Conservation (phyloP, 805 yeast species). For the Priceomyces castillae region DNA sequence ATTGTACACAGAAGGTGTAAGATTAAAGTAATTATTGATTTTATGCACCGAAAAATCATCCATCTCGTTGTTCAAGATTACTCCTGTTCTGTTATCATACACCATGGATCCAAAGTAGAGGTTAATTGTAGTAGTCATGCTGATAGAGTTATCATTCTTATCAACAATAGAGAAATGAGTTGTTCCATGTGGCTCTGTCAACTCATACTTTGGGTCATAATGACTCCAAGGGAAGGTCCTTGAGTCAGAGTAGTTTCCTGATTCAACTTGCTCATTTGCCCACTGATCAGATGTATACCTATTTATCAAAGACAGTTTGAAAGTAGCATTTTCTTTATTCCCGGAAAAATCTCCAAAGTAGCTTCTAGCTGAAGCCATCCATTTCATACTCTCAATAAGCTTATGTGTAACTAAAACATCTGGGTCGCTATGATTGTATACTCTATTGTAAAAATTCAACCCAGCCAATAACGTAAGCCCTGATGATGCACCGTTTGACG, state of each 20-base stretch:
- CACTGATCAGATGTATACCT: constrained; percentile 54
- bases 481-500: constrained; percentile 70
- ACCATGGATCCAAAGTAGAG: constrained; percentile 78
- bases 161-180: constrained; percentile 85
- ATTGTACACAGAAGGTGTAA: constrained; percentile 79
- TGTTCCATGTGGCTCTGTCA: constrained; percentile 85
- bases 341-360: constrained; percentile 66
- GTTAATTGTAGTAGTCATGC: constrained; percentile 87
- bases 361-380: constrained; percentile 87
- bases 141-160: constrained; percentile 68
- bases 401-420: constrained; percentile 53
- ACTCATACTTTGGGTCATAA: constrained; percentile 76
- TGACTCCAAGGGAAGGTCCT: constrained; percentile 65
- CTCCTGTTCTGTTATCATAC: constrained; percentile 78
- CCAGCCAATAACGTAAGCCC: constrained; percentile 84
- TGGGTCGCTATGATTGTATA: constrained; percentile 16
- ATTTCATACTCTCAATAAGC: constrained; percentile 83
- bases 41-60: constrained; percentile 85
- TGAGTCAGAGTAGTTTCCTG: constrained; percentile 49
- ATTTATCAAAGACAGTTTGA: constrained; percentile 26
- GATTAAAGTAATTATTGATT: constrained; percentile 69
- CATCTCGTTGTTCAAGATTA: constrained; percentile 86
- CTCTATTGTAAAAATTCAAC: constrained; percentile 55
- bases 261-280: constrained; percentile 46
- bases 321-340: constrained; percentile 12